These are phyloP conservation scores for Leccinum angustisporum DNA, from an alignment of 1,284 basidiomycete species.

Conservation along the genomic window DNA sequence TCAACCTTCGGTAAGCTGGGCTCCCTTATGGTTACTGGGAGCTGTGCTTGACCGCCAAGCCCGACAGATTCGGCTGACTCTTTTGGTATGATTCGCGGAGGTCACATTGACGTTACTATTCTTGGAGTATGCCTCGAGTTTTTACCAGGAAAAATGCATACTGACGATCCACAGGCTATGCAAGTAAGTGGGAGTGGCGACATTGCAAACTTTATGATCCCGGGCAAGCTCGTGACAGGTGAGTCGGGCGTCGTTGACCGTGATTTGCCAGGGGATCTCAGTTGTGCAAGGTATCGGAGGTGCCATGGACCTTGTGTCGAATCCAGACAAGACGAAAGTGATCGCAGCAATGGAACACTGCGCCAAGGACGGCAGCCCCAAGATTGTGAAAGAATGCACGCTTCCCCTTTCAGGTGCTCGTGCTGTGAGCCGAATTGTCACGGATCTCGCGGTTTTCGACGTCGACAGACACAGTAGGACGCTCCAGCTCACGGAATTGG, in stretches of 20 bases:
- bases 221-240: conserved; percentile 85
- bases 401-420: conserved; percentile 85
- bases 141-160: conserved; percentile 14
- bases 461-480: conserved; percentile 74
- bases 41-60: conserved; percentile 12
- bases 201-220: conserved; percentile 97
- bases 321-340: conserved; percentile 85
- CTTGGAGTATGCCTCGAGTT: conserved; percentile 53
- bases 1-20: conserved; percentile 71
- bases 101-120: conserved; percentile 92
- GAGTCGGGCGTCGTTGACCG: conserved; percentile 9
- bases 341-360: conserved; percentile 87
- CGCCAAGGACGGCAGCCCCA: conserved; percentile 83
- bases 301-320: conserved; percentile 92
- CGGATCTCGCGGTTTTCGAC: conserved; percentile 87
- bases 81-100: conserved; percentile 93
- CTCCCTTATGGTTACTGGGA: not conserved
- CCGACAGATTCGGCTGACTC: conserved; percentile 76
- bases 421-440: conserved; percentile 86
- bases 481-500: conserved; percentile 76
- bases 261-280: conserved; percentile 5
- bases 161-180: conserved; percentile 65
- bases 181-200: conserved; percentile 90
- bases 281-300: conserved; percentile 76
- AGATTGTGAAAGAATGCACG: conserved; percentile 79